Conservation (phyloP, 164 flowering plant genomes). For the Berberis thunbergii region DNA sequence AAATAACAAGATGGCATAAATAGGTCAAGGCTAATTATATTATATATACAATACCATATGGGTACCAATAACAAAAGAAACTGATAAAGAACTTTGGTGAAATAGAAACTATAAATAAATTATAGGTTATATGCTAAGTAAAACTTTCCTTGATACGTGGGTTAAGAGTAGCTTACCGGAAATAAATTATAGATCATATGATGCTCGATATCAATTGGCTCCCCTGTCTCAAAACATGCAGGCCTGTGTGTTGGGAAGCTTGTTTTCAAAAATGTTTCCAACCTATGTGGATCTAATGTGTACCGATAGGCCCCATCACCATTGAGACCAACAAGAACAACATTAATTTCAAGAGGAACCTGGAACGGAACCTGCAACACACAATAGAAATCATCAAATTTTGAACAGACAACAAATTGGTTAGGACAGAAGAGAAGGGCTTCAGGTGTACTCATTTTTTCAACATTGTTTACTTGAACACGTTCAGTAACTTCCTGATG, state of each 20-base stretch:
- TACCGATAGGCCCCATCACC: constrained; percentile 95
- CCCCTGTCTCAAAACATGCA: constrained; percentile 82
- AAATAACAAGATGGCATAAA: too few species aligned
- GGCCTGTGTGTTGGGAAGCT: constrained; percentile 79
- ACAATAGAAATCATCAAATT: neutral
- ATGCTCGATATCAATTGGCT: constrained; percentile 90
- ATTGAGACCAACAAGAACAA: constrained; percentile 75
- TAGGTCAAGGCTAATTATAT: too few species aligned
- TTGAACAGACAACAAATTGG: constrained; percentile 13
- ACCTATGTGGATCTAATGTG: constrained; percentile 46
- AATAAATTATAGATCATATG: constrained; percentile 65
- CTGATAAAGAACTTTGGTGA: too few species aligned
- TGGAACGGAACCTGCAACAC: constrained; percentile 83
- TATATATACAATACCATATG: too few species aligned
- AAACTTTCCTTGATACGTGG: too few species aligned
- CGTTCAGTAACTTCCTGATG: too few species aligned
- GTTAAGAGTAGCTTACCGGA: constrained; percentile 41
- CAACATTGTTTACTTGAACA: too few species aligned
- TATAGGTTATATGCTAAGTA: too few species aligned
- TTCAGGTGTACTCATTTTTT: too few species aligned
- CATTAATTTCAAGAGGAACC: constrained; percentile 95
- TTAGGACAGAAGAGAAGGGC: too few species aligned
- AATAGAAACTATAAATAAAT: too few species aligned
- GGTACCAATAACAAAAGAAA: too few species aligned
- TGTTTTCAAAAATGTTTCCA: constrained; percentile 62